Conservation (phyloP, 768 basidiomycete species). For the Chalciporus pseudorubinellus region DNA sequence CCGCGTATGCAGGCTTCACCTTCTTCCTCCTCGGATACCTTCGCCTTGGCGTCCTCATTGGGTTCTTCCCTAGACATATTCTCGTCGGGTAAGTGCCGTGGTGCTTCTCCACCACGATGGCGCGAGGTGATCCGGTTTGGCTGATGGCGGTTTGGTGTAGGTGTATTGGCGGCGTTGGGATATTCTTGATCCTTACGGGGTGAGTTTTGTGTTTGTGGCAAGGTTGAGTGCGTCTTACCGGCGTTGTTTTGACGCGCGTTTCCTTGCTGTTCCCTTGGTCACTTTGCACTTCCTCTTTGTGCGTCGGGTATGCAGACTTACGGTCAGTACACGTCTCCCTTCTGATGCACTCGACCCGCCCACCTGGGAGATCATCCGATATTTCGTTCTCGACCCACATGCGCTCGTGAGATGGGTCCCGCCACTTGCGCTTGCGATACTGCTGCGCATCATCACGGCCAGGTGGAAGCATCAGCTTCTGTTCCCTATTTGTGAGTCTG, state of each 20-base stretch:
- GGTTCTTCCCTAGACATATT: constrained; percentile 96
- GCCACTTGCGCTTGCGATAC: constrained; percentile 71
- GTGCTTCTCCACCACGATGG: neutral
- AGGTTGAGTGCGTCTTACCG: too few species aligned
- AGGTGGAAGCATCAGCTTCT: constrained; percentile 84
- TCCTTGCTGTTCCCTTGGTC: too few species aligned
- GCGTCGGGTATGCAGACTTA: constrained; percentile 49
- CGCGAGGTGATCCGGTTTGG: neutral
- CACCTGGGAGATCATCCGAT: constrained; percentile 59
- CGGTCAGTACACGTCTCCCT: constrained; percentile 79
- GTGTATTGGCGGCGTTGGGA: constrained; percentile 94
- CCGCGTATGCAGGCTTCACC: constrained; percentile 39
- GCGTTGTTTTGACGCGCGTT: neutral
- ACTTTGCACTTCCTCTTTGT: neutral
- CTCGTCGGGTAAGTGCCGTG: constrained; percentile 72
- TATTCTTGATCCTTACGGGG: constrained; percentile 90
- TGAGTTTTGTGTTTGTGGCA: constrained; percentile 29
- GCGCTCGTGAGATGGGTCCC: constrained; percentile 76
- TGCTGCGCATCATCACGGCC: constrained; percentile 78
- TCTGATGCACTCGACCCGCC: constrained; percentile 71
- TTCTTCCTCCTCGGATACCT: constrained; percentile 88
- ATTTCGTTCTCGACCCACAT: constrained; percentile 62
- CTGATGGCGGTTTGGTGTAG: constrained; percentile 29
- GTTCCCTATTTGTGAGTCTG: constrained; percentile 76
- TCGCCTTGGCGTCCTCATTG: constrained; percentile 79